Percentiles rank a stretch among this genome's conserved stretches.
Evolutionary conservation across 2,329 filamentous ascomycete genomes (phyloP).

Genomic region (Cadophora sp.): DNA sequence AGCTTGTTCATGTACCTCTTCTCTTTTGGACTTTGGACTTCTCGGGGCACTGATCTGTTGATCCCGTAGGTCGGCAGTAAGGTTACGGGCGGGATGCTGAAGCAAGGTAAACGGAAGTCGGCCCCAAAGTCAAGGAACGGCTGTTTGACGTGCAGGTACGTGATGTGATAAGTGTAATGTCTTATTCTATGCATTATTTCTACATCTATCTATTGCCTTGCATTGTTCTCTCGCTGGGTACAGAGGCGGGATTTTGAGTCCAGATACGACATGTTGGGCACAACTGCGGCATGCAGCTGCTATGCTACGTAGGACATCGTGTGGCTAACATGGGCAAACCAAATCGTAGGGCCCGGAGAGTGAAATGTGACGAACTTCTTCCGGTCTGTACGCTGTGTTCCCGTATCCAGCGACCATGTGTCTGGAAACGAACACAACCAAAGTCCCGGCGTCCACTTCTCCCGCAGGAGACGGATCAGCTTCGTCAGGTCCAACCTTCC

Average conservation of each 20-base stretch:
- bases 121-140: slow-evolving; percentile 28
- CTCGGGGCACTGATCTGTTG: not conserved
- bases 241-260: not conserved
- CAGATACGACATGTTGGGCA: not conserved
- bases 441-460: slow-evolving; percentile 20
- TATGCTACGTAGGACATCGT: not conserved
- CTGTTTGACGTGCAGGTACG: slow-evolving; percentile 33
- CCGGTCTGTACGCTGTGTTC: slow-evolving; percentile 19
- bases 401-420: slow-evolving; percentile 20
- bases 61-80: not conserved
- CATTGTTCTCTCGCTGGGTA: no score
- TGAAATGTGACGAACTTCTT: slow-evolving; percentile 28
- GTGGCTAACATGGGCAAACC: slow-evolving; percentile 12
- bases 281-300: slow-evolving; percentile 8
- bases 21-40: not conserved
- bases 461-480: slow-evolving; percentile 17
- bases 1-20: slow-evolving; percentile 3
- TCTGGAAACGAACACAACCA: slow-evolving; percentile 22
- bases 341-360: slow-evolving; percentile 19
- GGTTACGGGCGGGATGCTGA: slow-evolving; percentile 1
- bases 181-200: not conserved
- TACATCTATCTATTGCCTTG: no score
- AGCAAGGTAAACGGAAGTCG: slow-evolving; percentile 20
- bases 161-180: not conserved
- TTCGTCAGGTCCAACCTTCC: slow-evolving; percentile 18